These are phyloP conservation scores for Phytophthora quininea DNA, from an alignment of 352 stramenopile genomes.

Conservation along the genomic window DNA sequence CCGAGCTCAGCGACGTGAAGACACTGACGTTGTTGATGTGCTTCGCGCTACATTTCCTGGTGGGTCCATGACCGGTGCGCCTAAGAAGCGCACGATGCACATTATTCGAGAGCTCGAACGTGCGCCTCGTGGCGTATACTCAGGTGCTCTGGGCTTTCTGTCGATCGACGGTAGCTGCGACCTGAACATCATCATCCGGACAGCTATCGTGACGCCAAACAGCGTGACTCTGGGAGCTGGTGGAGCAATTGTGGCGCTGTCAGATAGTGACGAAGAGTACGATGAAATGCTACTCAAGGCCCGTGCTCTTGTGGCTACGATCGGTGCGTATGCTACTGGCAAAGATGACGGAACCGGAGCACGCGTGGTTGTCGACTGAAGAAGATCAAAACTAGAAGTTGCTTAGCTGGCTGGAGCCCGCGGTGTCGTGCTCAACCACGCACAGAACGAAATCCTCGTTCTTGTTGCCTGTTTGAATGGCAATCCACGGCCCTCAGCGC, in stretches of 20 bases:
- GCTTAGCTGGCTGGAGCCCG: slow-evolving; percentile 28
- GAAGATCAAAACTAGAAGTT: background rate
- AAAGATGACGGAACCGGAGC: slow-evolving; percentile 44
- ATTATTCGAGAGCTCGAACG: slow-evolving; percentile 94
- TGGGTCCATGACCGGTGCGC: slow-evolving; percentile 98
- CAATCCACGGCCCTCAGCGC: slow-evolving; percentile 23
- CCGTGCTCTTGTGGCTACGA: slow-evolving; percentile 60
- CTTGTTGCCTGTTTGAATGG: slow-evolving; percentile 22
- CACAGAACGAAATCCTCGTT: slow-evolving; percentile 1
- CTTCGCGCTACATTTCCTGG: slow-evolving; percentile 95
- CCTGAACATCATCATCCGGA: slow-evolving; percentile 98
- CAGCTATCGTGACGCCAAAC: slow-evolving; percentile 87
- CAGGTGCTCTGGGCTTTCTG: slow-evolving; percentile 95
- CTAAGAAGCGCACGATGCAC: slow-evolving; percentile 96
- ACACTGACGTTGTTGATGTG: slow-evolving; percentile 88
- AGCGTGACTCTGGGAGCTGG: slow-evolving; percentile 92
- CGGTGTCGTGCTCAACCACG: slow-evolving; percentile 23
- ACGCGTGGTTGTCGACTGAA: slow-evolving; percentile 33
- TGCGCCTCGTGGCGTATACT: slow-evolving; percentile 93
- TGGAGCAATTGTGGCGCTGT: slow-evolving; percentile 96
- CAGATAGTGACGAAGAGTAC: slow-evolving; percentile 93
- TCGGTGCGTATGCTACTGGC: slow-evolving; percentile 65
- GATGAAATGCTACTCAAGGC: slow-evolving; percentile 94
- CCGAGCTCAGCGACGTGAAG: slow-evolving; percentile 61
- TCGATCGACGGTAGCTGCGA: slow-evolving; percentile 95